These are phyloP conservation scores for Hyaloscypha variabilis DNA, from an alignment of 495 filamentous ascomycete species.

Conservation along the genomic window DNA sequence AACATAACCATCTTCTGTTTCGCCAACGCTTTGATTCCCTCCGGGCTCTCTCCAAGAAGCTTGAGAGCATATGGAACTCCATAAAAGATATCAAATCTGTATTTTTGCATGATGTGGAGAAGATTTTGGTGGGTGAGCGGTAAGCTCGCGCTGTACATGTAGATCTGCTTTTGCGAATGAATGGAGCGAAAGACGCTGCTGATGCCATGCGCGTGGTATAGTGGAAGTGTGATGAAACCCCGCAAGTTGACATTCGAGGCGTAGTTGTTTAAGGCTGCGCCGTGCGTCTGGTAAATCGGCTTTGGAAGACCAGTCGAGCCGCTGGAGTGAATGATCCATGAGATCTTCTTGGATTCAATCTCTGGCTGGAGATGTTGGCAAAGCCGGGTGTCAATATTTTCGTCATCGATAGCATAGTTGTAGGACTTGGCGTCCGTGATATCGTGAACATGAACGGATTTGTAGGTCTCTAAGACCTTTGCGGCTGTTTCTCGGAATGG, in stretches of 20 bases:
- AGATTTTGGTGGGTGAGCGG: not conserved
- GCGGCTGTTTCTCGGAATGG: not conserved
- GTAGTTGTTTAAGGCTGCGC: not conserved
- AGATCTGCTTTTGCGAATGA: not conserved
- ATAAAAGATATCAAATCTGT: not conserved
- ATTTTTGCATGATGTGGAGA: not conserved
- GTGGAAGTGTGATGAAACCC: not conserved
- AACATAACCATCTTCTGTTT: not conserved
- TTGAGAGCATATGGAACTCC: not conserved
- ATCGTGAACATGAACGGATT: not conserved
- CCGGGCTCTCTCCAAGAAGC: not conserved
- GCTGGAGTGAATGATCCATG: not conserved
- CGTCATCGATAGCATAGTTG: not conserved
- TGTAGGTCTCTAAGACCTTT: not conserved
- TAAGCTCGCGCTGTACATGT: not conserved
- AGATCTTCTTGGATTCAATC: not conserved
- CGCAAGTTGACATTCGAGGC: not conserved
- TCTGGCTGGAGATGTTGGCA: not conserved
- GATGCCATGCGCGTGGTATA: not conserved
- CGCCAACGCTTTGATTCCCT: not conserved
- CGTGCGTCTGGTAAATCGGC: not conserved
- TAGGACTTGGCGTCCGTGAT: not conserved
- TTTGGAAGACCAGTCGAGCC: not conserved
- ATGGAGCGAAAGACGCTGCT: not conserved
- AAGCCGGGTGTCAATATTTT: not conserved